Evolutionary conservation across 23 red algal genomes (phyloP).

Genomic region (Gracilaria domingensis): DNA sequence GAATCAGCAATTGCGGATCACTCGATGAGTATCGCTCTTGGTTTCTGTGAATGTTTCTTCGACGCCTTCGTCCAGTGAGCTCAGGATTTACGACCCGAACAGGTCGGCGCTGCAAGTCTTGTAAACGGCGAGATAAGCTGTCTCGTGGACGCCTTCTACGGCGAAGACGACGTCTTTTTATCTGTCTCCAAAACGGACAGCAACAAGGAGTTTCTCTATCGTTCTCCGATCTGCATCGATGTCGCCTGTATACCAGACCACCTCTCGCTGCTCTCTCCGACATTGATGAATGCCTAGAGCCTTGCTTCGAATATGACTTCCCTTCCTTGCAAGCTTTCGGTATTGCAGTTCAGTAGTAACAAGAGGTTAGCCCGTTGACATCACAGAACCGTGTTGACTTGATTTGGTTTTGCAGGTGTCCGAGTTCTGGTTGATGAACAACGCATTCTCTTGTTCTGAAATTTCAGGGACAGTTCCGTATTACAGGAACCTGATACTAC

Average conservation of each 20-base stretch:
- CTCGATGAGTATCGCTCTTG: not conserved
- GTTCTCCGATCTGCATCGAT: not conserved
- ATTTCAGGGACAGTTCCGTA: not conserved
- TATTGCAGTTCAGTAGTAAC: not conserved
- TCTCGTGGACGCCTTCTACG: not conserved
- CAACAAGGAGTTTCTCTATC: not conserved
- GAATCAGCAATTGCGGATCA: not conserved
- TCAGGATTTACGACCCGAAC: conserved; percentile 13
- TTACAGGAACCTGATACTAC: too few relatives aligned
- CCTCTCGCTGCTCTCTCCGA: conserved; percentile 8
- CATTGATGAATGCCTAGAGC: not conserved
- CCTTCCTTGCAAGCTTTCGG: not conserved
- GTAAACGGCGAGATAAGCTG: conserved; percentile 23
- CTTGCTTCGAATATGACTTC: not conserved
- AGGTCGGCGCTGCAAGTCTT: not conserved
- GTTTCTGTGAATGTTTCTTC: not conserved
- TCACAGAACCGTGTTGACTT: not conserved
- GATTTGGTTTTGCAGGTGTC: not conserved
- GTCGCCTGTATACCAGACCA: not conserved
- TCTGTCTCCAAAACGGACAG: conserved; percentile 5
- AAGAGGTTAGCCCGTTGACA: too few relatives aligned
- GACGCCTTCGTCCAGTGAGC: not conserved
- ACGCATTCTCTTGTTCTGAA: not conserved
- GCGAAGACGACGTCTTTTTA: not conserved
- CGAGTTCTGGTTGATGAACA: not conserved